These are phyloP conservation scores for Boletus patriciae DNA, from an alignment of 768 basidiomycete genomes.

Conservation along the genomic window DNA sequence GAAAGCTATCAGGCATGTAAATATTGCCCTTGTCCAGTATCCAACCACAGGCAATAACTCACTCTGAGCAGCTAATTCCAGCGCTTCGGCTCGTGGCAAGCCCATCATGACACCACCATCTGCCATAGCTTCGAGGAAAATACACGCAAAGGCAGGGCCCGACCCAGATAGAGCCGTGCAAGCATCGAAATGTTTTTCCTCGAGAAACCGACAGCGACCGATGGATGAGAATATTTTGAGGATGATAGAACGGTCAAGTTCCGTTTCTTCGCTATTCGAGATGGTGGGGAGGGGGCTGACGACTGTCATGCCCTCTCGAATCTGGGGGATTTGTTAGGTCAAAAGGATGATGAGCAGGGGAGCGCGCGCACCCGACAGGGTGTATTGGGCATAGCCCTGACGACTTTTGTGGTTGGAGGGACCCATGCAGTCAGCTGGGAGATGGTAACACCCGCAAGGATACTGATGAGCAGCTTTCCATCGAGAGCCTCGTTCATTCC, in stretches of 20 bases:
- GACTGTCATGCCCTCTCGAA: conserved; percentile 98
- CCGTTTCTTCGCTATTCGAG: conserved; percentile 39
- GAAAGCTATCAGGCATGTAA: conserved; percentile 54
- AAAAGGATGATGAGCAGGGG: not conserved
- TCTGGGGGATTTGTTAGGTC: conserved; percentile 47
- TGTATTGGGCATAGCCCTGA: conserved; percentile 98
- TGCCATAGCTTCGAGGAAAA: conserved; percentile 97
- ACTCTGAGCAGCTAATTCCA: conserved; percentile 97
- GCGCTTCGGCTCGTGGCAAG: conserved; percentile 85
- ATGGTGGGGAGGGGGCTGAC: conserved; percentile 69
- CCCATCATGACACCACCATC: conserved; percentile 99
- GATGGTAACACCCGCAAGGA: conserved; percentile 95
- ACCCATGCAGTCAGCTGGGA: conserved; percentile 77
- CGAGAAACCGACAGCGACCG: conserved; percentile 92
- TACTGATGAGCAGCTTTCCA: conserved; percentile 92
- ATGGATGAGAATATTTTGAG: conserved; percentile 96
- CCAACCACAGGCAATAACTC: conserved; percentile 26
- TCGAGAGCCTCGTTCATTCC: conserved; percentile 84
- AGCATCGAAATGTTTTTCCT: conserved; percentile 98
- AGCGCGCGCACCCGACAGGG: conserved; percentile 79
- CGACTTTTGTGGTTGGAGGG: conserved; percentile 71
- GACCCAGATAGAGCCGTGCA: conserved; percentile 96
- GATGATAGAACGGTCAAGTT: conserved; percentile 69
- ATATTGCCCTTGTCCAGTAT: not conserved
- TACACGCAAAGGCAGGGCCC: conserved; percentile 95